These are phyloP conservation scores for Tinospora cordifolia DNA, from an alignment of 164 flowering plant genomes.

Conservation along the genomic window DNA sequence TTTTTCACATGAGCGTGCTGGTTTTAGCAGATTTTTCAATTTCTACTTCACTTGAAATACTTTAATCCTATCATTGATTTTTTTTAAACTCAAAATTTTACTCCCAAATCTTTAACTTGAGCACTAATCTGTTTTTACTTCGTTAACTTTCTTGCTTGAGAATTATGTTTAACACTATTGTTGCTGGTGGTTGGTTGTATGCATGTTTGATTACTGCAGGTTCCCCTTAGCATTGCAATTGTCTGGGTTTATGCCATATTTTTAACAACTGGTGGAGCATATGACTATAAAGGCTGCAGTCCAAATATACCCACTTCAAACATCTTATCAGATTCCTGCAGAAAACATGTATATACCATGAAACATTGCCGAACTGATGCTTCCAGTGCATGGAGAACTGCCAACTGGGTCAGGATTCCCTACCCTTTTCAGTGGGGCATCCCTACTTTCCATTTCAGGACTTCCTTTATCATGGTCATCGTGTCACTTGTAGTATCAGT, in stretches of 20 bases:
- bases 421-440: slow-evolving; percentile 96
- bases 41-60: neutral
- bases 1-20: no score
- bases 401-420: slow-evolving; percentile 81
- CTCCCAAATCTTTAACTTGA: neutral
- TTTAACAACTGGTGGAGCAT: slow-evolving; percentile 86
- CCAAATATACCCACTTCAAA: slow-evolving; percentile 71
- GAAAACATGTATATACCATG: slow-evolving; percentile 78
- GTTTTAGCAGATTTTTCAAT: neutral
- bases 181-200: neutral
- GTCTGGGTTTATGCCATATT: slow-evolving; percentile 85
- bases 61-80: neutral
- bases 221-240: slow-evolving; percentile 65
- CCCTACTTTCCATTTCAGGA: slow-evolving; percentile 66
- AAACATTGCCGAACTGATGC: slow-evolving; percentile 87
- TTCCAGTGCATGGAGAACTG: slow-evolving; percentile 71
- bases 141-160: neutral
- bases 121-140: neutral
- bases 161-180: neutral
- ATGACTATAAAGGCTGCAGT: slow-evolving; percentile 73
- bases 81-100: neutral
- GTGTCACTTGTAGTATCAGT: slow-evolving; percentile 68
- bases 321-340: slow-evolving; percentile 58
- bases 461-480: slow-evolving; percentile 69
- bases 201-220: slow-evolving; percentile 38